Percentiles rank a stretch among this genome's conserved stretches.
Conservation (phyloP, 129 eudicot species). For the Smallanthus sonchifolius region DNA sequence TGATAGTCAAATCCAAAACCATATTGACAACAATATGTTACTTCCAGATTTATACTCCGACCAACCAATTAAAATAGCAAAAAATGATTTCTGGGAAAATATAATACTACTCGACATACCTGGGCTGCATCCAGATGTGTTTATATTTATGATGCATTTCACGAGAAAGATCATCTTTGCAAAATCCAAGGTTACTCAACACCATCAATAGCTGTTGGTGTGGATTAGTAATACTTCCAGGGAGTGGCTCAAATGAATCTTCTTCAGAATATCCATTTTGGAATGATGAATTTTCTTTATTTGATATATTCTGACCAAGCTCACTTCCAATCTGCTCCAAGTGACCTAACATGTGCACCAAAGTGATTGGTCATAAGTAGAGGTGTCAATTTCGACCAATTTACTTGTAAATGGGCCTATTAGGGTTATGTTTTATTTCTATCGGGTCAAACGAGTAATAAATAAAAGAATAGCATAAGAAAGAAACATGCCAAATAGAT, state of each 20-base stretch:
- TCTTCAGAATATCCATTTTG: conserved; percentile 70
- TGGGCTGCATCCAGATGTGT: conserved; percentile 75
- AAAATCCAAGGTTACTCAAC: conserved; percentile 91
- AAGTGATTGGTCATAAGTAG: conserved; percentile 16
- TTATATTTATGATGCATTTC: conserved; percentile 77
- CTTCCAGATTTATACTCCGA: conserved; percentile 3
- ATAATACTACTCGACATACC: conserved; percentile 38
- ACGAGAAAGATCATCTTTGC: conserved; percentile 90
- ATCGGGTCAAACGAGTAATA: neutral
- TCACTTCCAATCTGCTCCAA: conserved; percentile 82
- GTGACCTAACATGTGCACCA: conserved; percentile 50
- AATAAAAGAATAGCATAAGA: neutral
- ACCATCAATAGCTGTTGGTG: conserved; percentile 89
- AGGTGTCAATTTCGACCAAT: neutral
- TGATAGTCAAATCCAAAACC: conserved; percentile 4
- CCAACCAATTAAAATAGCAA: neutral
- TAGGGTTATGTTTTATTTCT: neutral
- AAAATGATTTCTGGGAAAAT: neutral
- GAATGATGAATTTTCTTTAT: conserved; percentile 45
- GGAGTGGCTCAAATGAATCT: conserved; percentile 54
- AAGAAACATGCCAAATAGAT: neutral
- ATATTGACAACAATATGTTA: neutral
- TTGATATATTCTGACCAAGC: conserved; percentile 49
- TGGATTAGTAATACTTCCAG: conserved; percentile 71
- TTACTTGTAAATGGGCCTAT: neutral